Evolutionary conservation across 768 basidiomycete genomes (phyloP), one percentile per base, ranked within the genome.

Genomic region (Suillus paluster): DNA sequence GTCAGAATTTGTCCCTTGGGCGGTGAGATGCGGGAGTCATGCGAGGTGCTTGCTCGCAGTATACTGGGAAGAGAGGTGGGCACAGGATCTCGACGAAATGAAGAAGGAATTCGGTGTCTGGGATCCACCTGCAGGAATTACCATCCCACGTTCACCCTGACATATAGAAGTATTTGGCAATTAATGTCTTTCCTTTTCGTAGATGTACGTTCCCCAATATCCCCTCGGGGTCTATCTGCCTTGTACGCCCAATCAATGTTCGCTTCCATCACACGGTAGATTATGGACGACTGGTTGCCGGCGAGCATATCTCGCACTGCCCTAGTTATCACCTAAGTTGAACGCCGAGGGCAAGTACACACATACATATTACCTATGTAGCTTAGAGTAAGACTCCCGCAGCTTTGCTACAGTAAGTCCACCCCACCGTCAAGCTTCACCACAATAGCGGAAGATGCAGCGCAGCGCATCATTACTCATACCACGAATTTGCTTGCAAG

Each of bases 31-130:
- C 62, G 97, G 96, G 1, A 83, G 87, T 30, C 84, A 80, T 63
- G 86, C 91, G 1, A 81, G 80, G 68, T 91, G 89, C 70, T 74
- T 99, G 63, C 91, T 98, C 57, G 90, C 90, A 1, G 89, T 99
- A 1, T 96, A 96, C 70, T 99, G 97, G 97, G 97, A 99, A 76
- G 83, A 94, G 75, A 79, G 95, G 58, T 99, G 96, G 97, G 86
- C 86, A 57, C 88, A 93, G 75, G 82, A 91, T 63, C 74, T 97
- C 1, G 86, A 85, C 1, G 92, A 94, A 54, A 81, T 99, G 78
- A 90, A 94, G 78, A 82, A 78, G 64, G 94, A 97, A 71, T 79
- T 97, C 23, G 92, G 95, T 10, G 83, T 97, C 17, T 88, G 86
- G 85, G 89, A 93, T 66, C 90, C 94, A 14, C 94, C 95, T 11